Percentiles rank a stretch among this genome's conserved stretches.
Evolutionary conservation across 257 asterid species (phyloP).

Genomic region (Solanum arcanum): DNA sequence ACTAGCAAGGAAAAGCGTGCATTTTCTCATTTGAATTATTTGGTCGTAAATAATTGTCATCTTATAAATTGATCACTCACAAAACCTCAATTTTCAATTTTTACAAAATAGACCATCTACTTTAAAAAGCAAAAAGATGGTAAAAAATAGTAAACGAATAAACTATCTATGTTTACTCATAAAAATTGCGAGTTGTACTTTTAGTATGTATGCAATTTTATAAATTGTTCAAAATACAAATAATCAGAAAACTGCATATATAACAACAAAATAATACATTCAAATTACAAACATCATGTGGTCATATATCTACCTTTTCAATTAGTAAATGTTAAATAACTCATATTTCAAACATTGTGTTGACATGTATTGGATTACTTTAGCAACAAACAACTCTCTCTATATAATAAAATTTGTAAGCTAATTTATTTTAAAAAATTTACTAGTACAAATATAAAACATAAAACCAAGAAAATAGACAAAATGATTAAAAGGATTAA

Average conservation of each 20-base stretch:
- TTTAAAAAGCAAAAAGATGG: neutral
- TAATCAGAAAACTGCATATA: neutral
- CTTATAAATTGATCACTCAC: neutral
- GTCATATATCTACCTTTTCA: neutral
- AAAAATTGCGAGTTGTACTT: neutral
- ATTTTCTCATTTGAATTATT: neutral
- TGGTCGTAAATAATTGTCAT: neutral
- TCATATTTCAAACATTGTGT: neutral
- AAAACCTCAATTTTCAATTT: neutral
- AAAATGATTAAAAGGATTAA: too few species aligned
- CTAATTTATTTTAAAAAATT: neutral
- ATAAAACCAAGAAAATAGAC: neutral
- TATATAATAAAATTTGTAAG: neutral
- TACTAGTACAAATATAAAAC: neutral
- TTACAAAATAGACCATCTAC: neutral
- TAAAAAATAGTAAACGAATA: neutral
- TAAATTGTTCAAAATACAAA: neutral
- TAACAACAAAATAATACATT: too few species aligned
- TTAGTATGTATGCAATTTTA: too few species aligned
- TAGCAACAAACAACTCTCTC: neutral
- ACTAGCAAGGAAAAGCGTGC: neutral
- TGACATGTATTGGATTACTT: neutral
- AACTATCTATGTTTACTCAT: neutral
- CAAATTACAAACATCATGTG: neutral
- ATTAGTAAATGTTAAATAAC: neutral